phyloP scores from a whole-genome alignment of 768 basidiomycete genomes.

The Calocera cornea region DNA sequence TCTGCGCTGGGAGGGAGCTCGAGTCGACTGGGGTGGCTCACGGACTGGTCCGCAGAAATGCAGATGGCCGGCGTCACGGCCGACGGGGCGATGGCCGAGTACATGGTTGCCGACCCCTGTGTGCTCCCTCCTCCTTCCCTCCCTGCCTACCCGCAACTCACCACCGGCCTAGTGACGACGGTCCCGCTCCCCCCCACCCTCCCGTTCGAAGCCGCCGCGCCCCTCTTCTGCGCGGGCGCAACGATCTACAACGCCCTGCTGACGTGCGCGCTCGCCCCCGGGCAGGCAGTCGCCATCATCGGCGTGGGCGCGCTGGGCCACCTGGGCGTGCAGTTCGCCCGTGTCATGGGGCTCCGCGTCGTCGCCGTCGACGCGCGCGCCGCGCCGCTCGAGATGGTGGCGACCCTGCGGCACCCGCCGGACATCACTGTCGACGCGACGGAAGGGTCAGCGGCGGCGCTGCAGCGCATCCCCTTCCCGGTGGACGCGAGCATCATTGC shows the following conservation, averaged over 20 bases:
- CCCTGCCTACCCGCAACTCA: background rate
- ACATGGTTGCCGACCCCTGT: slow-evolving; percentile 2
- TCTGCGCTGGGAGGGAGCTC: too few species aligned
- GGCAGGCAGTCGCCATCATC: slow-evolving; percentile 6
- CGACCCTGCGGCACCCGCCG: slow-evolving; percentile 9
- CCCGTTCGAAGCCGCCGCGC: slow-evolving; percentile 7
- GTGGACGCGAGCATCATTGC: slow-evolving; percentile 13
- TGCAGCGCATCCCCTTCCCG: background rate
- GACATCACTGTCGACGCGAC: slow-evolving; percentile 9
- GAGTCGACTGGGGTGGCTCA: background rate
- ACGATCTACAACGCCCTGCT: slow-evolving; percentile 8
- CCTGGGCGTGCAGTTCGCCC: slow-evolving; percentile 14
- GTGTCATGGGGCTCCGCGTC: slow-evolving; percentile 11
- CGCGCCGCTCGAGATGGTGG: slow-evolving; percentile 13
- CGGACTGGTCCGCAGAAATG: background rate
- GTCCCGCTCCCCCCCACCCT: slow-evolving; percentile 7
- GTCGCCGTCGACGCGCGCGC: slow-evolving; percentile 14
- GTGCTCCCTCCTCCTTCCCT: background rate
- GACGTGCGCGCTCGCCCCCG: background rate
- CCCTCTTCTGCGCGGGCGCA: slow-evolving; percentile 10
- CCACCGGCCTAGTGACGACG: background rate
- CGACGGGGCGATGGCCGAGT: slow-evolving; percentile 10
- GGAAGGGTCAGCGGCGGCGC: background rate
- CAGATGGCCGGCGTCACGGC: slow-evolving; percentile 4
- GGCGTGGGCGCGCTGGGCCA: slow-evolving; percentile 10